Evolutionary conservation across 371 early-diverging fungal species (phyloP).

Genomic region (Mortierella sp.): DNA sequence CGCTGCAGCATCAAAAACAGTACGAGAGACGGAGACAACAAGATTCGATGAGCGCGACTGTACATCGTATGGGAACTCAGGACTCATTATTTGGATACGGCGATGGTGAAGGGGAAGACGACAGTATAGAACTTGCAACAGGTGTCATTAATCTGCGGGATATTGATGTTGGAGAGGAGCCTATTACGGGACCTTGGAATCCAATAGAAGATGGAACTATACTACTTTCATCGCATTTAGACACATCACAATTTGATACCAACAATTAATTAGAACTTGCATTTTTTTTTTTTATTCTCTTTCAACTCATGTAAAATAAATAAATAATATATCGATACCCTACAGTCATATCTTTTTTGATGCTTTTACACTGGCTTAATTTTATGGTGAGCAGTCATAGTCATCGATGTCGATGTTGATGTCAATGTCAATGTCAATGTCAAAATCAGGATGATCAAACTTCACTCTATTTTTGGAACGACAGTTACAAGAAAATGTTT

Average conservation of each 20-base stretch:
- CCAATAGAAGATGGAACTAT: constrained; percentile 26
- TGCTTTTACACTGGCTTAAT: too few relatives aligned
- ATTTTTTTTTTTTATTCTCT: too few relatives aligned
- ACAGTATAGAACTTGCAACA: constrained; percentile 11
- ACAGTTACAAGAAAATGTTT: too few relatives aligned
- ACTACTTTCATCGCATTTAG: constrained; percentile 31
- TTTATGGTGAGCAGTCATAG: too few relatives aligned
- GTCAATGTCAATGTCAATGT: too few relatives aligned
- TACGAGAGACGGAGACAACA: constrained; percentile 17
- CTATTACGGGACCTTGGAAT: constrained; percentile 5
- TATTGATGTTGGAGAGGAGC: constrained; percentile 37
- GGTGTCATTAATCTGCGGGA: constrained; percentile 20
- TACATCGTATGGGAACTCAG: constrained; percentile 16
- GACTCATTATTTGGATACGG: background rate
- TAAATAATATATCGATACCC: too few relatives aligned
- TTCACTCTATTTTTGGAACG: too few relatives aligned
- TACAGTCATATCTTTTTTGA: too few relatives aligned
- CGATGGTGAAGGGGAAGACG: background rate
- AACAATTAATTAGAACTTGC: background rate
- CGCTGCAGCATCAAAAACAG: constrained; percentile 26
- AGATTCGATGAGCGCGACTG: background rate
- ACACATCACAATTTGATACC: constrained; percentile 12
- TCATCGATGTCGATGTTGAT: too few relatives aligned
- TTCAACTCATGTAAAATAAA: too few relatives aligned
- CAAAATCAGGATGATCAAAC: too few relatives aligned